Evolutionary conservation across 257 asterid species (phyloP).

Genomic region (Penstemon davidsonii): DNA sequence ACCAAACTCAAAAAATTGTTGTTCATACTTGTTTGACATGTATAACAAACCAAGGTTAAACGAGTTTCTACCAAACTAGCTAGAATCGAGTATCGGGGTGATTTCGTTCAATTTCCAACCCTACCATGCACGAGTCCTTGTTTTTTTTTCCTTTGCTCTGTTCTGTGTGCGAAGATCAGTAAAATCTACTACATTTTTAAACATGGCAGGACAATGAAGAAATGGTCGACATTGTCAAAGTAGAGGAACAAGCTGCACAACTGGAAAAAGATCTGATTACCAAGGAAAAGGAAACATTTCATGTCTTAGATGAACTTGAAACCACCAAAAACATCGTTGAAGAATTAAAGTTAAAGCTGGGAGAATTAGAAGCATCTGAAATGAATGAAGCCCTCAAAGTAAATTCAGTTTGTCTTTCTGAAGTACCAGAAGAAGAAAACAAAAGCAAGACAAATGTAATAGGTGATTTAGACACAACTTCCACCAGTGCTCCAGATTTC

Average conservation of each 20-base stretch:
- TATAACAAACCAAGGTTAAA: too few relatives aligned
- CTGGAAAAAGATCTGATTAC: slow-evolving; percentile 61
- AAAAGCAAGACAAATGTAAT: slow-evolving; percentile 16
- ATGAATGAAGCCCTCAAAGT: slow-evolving; percentile 37
- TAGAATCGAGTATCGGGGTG: not conserved
- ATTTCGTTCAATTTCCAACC: too few relatives aligned
- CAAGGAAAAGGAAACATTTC: slow-evolving; percentile 81
- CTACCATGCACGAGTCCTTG: too few relatives aligned
- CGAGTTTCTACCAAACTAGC: too few relatives aligned
- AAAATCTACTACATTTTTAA: not conserved
- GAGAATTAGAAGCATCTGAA: slow-evolving; percentile 52
- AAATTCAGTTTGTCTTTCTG: slow-evolving; percentile 19
- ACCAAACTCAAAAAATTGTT: too few relatives aligned
- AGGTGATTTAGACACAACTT: slow-evolving; percentile 32
- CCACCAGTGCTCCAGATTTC: slow-evolving; percentile 61
- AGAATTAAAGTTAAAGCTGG: slow-evolving; percentile 62
- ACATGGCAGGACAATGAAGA: slow-evolving; percentile 41
- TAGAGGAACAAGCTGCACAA: slow-evolving; percentile 75
- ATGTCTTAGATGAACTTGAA: slow-evolving; percentile 74
- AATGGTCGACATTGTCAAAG: slow-evolving; percentile 43
- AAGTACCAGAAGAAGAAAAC: slow-evolving; percentile 23
- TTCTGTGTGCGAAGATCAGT: not conserved
- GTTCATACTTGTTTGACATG: too few relatives aligned
- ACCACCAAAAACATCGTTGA: slow-evolving; percentile 56
- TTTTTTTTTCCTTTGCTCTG: not conserved